Conservation (phyloP, 2,329 filamentous ascomycete genomes). For the Seiridium cupressi region DNA sequence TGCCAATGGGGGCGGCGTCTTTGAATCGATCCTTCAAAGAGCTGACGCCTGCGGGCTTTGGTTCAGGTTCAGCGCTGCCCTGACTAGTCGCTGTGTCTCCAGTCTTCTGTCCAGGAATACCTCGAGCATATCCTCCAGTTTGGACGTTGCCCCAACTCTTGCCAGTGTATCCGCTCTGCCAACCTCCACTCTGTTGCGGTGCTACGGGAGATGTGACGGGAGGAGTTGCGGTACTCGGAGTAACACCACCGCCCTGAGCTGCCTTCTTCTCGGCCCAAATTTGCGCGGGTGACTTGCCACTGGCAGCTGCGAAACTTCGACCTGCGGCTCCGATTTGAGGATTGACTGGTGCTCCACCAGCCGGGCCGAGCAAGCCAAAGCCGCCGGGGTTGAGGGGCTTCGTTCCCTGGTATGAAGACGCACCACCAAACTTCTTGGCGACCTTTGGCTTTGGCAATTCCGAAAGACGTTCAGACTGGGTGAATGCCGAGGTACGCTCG, state of each 20-base stretch:
- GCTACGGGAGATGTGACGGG: slow-evolving; percentile 52
- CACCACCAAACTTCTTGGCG: slow-evolving; percentile 78
- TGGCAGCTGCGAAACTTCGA: slow-evolving; percentile 90
- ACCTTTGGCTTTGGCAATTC: slow-evolving; percentile 93
- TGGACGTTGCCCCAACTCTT: slow-evolving; percentile 89
- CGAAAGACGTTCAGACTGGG: slow-evolving; percentile 75
- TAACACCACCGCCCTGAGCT: slow-evolving; percentile 65
- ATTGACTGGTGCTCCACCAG: slow-evolving; percentile 50
- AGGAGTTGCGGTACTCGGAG: slow-evolving; percentile 43
- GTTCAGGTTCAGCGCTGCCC: slow-evolving; percentile 42
- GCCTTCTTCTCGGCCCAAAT: slow-evolving; percentile 98
- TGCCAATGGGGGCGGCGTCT: slow-evolving; percentile 39
- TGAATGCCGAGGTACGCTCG: slow-evolving; percentile 76
- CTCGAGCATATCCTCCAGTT: slow-evolving; percentile 68
- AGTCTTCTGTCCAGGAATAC: slow-evolving; percentile 60
- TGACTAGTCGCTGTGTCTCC: slow-evolving; percentile 47
- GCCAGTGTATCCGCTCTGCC: slow-evolving; percentile 88
- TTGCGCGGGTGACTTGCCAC: slow-evolving; percentile 94
- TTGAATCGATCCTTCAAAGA: slow-evolving; percentile 83
- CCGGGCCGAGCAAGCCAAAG: slow-evolving; percentile 61
- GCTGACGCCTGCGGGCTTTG: slow-evolving; percentile 64
- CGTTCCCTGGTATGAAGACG: slow-evolving; percentile 76
- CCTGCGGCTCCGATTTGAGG: slow-evolving; percentile 69
- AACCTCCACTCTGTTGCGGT: slow-evolving; percentile 71
- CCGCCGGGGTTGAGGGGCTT: slow-evolving; percentile 80